Percentiles rank a stretch among this genome's conserved stretches.
These are phyloP conservation scores for Ascochyta lentis DNA, from an alignment of 2,329 filamentous ascomycete species.

Conservation along the genomic window DNA sequence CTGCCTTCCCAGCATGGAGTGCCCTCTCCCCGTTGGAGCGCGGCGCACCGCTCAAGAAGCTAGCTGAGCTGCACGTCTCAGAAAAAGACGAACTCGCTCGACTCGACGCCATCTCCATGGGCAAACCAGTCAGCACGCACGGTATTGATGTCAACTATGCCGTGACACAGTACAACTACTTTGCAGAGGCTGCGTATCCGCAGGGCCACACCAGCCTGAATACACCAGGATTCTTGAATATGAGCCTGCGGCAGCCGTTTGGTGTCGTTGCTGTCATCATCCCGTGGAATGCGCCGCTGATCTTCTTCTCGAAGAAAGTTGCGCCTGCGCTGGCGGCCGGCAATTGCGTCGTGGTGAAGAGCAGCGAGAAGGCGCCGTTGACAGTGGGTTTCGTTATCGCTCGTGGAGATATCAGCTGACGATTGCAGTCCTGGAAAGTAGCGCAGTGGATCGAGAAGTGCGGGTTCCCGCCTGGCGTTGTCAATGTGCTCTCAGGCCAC, in stretches of 20 bases:
- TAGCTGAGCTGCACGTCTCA: conserved; percentile 45
- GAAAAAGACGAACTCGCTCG: conserved; percentile 77
- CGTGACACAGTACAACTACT: conserved; percentile 79
- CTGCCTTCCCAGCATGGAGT: conserved; percentile 40
- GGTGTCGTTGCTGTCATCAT: conserved; percentile 82
- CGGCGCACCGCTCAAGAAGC: conserved; percentile 51
- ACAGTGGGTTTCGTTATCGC: conserved; percentile 60
- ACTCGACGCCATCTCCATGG: conserved; percentile 82
- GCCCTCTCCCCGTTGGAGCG: conserved; percentile 48
- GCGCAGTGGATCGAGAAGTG: conserved; percentile 78
- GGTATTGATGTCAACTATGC: conserved; percentile 75
- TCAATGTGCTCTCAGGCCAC: conserved; percentile 80
- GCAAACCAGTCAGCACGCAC: conserved; percentile 81
- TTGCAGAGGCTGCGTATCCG: conserved; percentile 78
- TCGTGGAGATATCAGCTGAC: background rate
- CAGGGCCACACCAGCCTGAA: conserved; percentile 76
- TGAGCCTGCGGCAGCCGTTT: conserved; percentile 77
- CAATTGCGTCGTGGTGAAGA: conserved; percentile 39
- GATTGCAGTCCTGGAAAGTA: conserved; percentile 72
- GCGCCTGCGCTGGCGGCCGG: conserved; percentile 35
- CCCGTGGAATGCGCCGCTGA: conserved; percentile 56
- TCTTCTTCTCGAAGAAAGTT: conserved; percentile 38
- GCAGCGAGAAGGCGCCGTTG: conserved; percentile 61
- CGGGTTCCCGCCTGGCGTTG: conserved; percentile 78
- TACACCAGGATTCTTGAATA: conserved; percentile 57